A percentile compares a stretch with the other conserved stretches of the same genome.
Evolutionary conservation across 805 yeast genomes (phyloP).

Genomic region (Candida peoriensis): DNA sequence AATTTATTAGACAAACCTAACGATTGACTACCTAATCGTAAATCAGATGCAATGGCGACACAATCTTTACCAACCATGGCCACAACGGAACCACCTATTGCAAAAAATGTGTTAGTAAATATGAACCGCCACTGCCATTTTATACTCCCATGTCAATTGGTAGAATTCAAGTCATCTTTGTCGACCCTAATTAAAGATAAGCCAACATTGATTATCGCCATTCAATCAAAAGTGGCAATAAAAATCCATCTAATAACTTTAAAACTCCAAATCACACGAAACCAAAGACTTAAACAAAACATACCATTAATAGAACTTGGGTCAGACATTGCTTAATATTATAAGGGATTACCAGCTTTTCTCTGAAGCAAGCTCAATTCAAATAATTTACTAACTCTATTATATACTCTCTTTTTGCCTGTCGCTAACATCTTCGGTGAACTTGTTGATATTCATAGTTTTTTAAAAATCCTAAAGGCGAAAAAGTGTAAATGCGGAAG

Average conservation of each 20-base stretch:
- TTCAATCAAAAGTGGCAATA: not conserved
- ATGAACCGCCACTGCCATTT: not conserved
- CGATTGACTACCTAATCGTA: conserved; percentile 90
- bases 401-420: no score
- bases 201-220: not conserved
- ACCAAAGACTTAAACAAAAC: conserved; percentile 17
- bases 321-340: no score
- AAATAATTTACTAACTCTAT: no score
- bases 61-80: conserved; percentile 99
- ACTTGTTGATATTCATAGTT: no score
- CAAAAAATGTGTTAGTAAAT: conserved; percentile 18
- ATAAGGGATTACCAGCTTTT: no score
- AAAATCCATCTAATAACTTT: not conserved
- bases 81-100: conserved; percentile 84
- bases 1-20: conserved; percentile 88
- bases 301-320: conserved; percentile 72
- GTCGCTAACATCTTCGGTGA: no score
- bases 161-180: not conserved
- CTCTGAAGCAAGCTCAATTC: no score
- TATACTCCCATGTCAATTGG: not conserved
- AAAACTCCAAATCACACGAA: not conserved
- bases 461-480: no score
- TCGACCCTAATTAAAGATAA: conserved; percentile 1
- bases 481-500: no score
- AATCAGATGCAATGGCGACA: conserved; percentile 94